Percentiles rank a stretch among this genome's conserved stretches.
These are phyloP conservation scores for Verticillium isaacii DNA, from an alignment of 2,329 filamentous ascomycete species.

Conservation along the genomic window DNA sequence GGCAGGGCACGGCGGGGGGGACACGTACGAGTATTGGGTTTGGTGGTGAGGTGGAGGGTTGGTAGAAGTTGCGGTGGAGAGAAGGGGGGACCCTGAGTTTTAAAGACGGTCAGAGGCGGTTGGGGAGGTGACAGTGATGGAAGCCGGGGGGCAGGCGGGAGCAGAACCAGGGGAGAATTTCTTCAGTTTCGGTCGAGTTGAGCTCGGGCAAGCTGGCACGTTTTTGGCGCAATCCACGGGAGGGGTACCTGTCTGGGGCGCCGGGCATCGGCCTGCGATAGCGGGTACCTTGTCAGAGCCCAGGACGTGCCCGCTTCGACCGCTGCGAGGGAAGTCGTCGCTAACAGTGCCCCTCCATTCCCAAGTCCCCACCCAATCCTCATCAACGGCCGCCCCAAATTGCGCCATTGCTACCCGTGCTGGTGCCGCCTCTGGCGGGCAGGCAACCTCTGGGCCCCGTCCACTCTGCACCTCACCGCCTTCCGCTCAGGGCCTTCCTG, in stretches of 20 bases:
- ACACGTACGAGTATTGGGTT: background rate
- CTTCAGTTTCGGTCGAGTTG: background rate
- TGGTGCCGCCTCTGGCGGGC: background rate
- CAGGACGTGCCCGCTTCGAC: background rate
- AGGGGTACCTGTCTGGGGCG: slow-evolving; percentile 1
- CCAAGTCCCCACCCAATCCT: background rate
- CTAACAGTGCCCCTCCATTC: slow-evolving; percentile 1
- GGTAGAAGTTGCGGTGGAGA: slow-evolving; percentile 9
- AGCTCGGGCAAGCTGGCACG: background rate
- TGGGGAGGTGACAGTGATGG: slow-evolving; percentile 5
- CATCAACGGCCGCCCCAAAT: slow-evolving; percentile 1
- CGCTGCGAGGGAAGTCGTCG: background rate
- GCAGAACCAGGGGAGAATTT: slow-evolving; percentile 1
- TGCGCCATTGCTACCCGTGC: slow-evolving; percentile 2
- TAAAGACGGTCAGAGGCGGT: slow-evolving; percentile 7
- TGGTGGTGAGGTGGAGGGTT: slow-evolving; percentile 5
- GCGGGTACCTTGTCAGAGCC: background rate
- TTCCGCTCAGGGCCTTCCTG: background rate
- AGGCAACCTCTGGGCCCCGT: background rate
- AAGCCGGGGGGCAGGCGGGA: slow-evolving; percentile 1
- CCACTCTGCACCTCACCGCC: background rate
- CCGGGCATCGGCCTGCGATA: background rate
- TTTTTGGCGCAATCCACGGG: background rate
- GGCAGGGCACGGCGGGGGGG: slow-evolving; percentile 1
- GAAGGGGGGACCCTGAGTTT: slow-evolving; percentile 10